A percentile compares a stretch with the other conserved stretches of the same genome.
phyloP scores from a whole-genome alignment of 306 rosid species.

The Trifolium dubium region DNA sequence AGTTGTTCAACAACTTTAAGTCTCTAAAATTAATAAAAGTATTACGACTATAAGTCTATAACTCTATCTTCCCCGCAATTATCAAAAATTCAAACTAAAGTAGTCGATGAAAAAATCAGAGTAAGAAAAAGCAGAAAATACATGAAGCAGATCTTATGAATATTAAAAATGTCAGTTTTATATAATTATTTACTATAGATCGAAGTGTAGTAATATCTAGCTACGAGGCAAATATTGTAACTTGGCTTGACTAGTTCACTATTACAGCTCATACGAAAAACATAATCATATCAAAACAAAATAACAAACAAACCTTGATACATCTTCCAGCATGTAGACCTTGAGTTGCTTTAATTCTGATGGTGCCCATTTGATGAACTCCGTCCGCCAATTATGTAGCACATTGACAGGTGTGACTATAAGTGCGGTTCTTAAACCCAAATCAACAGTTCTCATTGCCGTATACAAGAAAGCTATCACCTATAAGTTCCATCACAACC shows the following conservation, averaged over 20 bases:
- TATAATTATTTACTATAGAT: constrained; percentile 17
- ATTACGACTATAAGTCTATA: background rate
- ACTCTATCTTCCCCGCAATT: constrained; percentile 7
- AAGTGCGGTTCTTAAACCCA: constrained; percentile 90
- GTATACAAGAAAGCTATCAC: constrained; percentile 94
- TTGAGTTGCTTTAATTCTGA: constrained; percentile 80
- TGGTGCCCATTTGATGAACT: constrained; percentile 91
- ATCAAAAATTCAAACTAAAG: constrained; percentile 6
- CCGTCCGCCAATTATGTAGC: constrained; percentile 95
- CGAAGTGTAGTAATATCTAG: constrained; percentile 4
- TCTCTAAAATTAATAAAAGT: constrained; percentile 1
- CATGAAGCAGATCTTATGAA: constrained; percentile 1
- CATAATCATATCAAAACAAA: constrained; percentile 33
- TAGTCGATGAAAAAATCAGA: constrained; percentile 14
- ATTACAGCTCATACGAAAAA: constrained; percentile 23
- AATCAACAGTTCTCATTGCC: constrained; percentile 84
- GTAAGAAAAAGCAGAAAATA: background rate
- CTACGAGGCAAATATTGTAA: constrained; percentile 9
- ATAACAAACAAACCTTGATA: constrained; percentile 64
- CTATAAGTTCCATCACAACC: constrained; percentile 53
- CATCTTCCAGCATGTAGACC: constrained; percentile 93
- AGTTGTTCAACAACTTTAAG: background rate
- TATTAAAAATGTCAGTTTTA: constrained; percentile 18
- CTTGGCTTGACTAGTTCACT: constrained; percentile 19
- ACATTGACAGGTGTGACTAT: constrained; percentile 97